Conservation (phyloP, 805 yeast genomes). For the Vanderwaltozyma polyspora region DNA sequence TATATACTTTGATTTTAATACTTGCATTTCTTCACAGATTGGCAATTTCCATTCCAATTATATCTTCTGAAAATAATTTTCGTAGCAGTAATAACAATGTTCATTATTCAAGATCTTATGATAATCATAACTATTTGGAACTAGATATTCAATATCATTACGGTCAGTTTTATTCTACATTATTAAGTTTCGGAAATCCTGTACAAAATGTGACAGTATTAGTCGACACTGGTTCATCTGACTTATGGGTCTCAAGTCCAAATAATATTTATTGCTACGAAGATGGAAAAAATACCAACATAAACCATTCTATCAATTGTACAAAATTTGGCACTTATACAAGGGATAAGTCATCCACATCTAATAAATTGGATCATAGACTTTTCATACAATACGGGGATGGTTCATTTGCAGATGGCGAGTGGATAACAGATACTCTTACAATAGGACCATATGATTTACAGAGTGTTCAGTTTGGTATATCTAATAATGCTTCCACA, state of each 20-base stretch:
- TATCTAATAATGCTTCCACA: conserved; percentile 49
- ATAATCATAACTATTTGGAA: not conserved
- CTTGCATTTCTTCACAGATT: no score
- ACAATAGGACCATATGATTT: conserved; percentile 33
- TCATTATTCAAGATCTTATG: no score
- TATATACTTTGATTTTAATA: no score
- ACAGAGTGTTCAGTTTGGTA: conserved; percentile 47
- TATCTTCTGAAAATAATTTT: no score
- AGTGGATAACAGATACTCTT: conserved; percentile 54
- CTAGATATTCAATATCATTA: not conserved
- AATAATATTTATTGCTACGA: conserved; percentile 35
- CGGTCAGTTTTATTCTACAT: conserved; percentile 33
- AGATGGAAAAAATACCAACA: not conserved
- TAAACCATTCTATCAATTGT: conserved; percentile 20
- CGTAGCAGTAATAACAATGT: no score
- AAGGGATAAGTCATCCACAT: conserved; percentile 14
- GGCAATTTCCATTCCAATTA: no score
- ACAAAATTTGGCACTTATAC: conserved; percentile 28
- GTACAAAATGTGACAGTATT: conserved; percentile 43
- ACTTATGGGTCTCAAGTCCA: conserved; percentile 42
- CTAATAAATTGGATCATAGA: conserved; percentile 4
- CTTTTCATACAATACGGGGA: conserved; percentile 39
- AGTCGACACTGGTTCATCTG: conserved; percentile 68
- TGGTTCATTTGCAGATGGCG: conserved; percentile 38
- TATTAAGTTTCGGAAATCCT: conserved; percentile 45